Base-by-base conservation (phyloP, 2,329 filamentous ascomycete genomes). In the Sphaceloma murrayae region DNA sequence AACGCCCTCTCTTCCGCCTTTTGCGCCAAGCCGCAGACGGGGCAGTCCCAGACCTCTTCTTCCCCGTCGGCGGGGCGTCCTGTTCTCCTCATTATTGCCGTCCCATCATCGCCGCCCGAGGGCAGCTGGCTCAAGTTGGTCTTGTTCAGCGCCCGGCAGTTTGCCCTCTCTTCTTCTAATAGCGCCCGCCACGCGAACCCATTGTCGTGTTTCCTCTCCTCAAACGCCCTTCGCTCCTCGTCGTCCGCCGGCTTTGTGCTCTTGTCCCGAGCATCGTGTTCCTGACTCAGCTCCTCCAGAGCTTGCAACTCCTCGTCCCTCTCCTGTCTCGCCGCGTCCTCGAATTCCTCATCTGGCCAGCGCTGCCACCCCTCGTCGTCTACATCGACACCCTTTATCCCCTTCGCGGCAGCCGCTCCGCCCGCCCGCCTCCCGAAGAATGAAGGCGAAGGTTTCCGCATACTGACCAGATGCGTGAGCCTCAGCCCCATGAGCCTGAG, bases 401-500 rank as follows among this genome's bases (percentile, higher is more conserved):
- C 47, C 2, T 17, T 22, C 26, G 30, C 14, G 14, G 10, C 30
- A 22, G 43, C 46, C 42, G 61, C 45, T 66, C 72, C 43, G 78
- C 65, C 21, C 46, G 52, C 14, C 27, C 10, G 11, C 43, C 24
- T 30, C 51, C 86, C 85, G 51, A 95, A 94, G 63, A 95, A 94
- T 0, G 77, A 77, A 1, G 85, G 73, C 11, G 85, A 82, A 0
- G 75, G 75, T 57, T 85, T 94, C 62, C 87, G 93, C 18, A 81
- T 89, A 59, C 80, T 91, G 26, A 94, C 74, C 1, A 98, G 71
- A 57, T 94, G 79, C 0, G 88, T 95, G 55, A 87, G 89, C 22
- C 91, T 73, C 24, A 98, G 64, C 0, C 91, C 91, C 78, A 98
- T 85, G 2, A 98, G 68, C 4, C 91, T 75, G 2, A 96, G 61